A percentile compares a stretch with the other conserved stretches of the same genome.
These are phyloP conservation scores for Penicillium sp. DNA, from an alignment of 2,329 filamentous ascomycete species.

Conservation along the genomic window DNA sequence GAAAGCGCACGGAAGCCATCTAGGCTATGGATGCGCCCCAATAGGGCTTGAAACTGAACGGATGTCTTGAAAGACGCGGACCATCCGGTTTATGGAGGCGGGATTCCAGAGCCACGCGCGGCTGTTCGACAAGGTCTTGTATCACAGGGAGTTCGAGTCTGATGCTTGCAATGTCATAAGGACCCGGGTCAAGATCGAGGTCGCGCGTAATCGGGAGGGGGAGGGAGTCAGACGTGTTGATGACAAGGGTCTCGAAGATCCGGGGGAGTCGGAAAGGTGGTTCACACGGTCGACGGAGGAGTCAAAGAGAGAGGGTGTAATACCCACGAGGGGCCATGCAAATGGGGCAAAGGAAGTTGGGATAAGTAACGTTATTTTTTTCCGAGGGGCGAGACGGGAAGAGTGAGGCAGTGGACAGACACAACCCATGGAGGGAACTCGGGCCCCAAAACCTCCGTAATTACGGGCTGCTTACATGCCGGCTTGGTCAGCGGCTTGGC, in stretches of 20 bases:
- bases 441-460: neutral
- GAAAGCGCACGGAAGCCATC: slow-evolving; percentile 42
- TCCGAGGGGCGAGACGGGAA: slow-evolving; percentile 9
- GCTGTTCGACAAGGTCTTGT: neutral
- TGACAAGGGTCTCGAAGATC: slow-evolving; percentile 10
- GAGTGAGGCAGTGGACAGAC: neutral
- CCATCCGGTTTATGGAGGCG: slow-evolving; percentile 29
- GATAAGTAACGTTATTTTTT: slow-evolving; percentile 10
- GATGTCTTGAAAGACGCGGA: slow-evolving; percentile 14
- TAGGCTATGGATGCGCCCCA: slow-evolving; percentile 27
- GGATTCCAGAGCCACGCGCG: slow-evolving; percentile 20
- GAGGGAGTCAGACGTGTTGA: slow-evolving; percentile 3
- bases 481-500: slow-evolving; percentile 21
- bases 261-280: neutral
- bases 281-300: slow-evolving; percentile 1
- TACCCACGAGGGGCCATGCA: slow-evolving; percentile 27
- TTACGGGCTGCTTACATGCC: slow-evolving; percentile 7
- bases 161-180: slow-evolving; percentile 10
- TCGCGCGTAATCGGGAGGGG: neutral
- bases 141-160: slow-evolving; percentile 6
- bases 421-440: neutral
- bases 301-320: slow-evolving; percentile 3
- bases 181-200: neutral
- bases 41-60: slow-evolving; percentile 28
- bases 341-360: slow-evolving; percentile 3